A percentile compares a stretch with the other conserved stretches of the same genome.
These are phyloP conservation scores for Phialophora tarda DNA, from an alignment of 2,329 filamentous ascomycete genomes.

Conservation along the genomic window DNA sequence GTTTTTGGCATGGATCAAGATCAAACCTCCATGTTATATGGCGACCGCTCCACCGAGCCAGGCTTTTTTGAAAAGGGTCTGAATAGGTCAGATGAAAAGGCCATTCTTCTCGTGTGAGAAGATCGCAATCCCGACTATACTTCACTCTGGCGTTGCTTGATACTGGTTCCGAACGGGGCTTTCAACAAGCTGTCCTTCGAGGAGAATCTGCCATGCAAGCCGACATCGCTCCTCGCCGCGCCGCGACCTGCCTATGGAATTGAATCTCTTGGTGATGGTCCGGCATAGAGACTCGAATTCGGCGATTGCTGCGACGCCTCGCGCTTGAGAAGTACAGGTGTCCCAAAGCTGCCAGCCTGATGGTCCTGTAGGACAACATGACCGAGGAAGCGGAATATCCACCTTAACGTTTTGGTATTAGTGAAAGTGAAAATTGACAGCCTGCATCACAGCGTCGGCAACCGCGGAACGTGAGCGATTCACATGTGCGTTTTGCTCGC, in stretches of 20 bases:
- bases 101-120: background rate
- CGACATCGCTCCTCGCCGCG: too few species aligned
- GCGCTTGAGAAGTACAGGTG: too few species aligned
- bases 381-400: background rate
- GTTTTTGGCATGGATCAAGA: conserved; percentile 8
- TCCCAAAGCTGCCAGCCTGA: too few species aligned
- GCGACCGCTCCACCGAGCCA: background rate
- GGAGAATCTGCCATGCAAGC: too few species aligned
- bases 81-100: background rate
- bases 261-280: too few species aligned
- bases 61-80: background rate
- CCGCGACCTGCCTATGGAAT: too few species aligned
- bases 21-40: background rate
- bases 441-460: too few species aligned
- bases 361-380: too few species aligned
- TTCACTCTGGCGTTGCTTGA: background rate
- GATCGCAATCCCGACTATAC: background rate
- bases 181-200: background rate
- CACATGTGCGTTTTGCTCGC: background rate
- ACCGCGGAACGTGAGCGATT: too few species aligned
- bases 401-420: background rate
- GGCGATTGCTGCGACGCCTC: too few species aligned
- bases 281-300: too few species aligned
- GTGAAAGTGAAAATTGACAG: background rate
- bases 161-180: background rate